Evolutionary conservation across 805 yeast species (phyloP), one percentile per base, ranked within the genome.

Genomic region (Candida wancherniae): DNA sequence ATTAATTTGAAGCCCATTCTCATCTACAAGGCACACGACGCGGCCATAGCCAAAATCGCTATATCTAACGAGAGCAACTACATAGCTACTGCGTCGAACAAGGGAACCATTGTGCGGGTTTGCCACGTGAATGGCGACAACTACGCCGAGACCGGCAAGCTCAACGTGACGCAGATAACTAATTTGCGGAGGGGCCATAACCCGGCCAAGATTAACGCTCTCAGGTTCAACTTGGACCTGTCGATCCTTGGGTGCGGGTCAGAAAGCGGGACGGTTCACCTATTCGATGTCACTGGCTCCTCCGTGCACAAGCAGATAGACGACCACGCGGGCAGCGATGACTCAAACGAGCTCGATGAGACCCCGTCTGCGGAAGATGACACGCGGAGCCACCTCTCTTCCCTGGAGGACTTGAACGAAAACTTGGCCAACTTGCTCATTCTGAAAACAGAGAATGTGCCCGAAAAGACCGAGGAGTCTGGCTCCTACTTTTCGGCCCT

Each of bases 181-280:
- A 61, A 55, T 32, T 53, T 66, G 19, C 48, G 71, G 22, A 43
- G 71, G 10, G 71, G 71, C 4, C 68, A 63, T 32, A 59, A 64
- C 32, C 44, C 51, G 6, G 59, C 65, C 5, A 47, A 37, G 9
- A 53, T 65, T 28, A 58, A 56, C 26, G 45, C 61, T 3, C 50
- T 66, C 31, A 51, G 48, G 17, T 63, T 66, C 47, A 61, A 55
- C 35, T 35, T 37, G 24, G 67, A 60, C 30, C 51, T 50, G 35
- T 38, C 51, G 6, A 38, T 63, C 2, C 37, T 66, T 18, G 70
- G 64, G 4, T 62, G 68, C 36, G 67, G 61, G 6, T 58, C 67
- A 4, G 67, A 61, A 15, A 55, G 53, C 34, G 58, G 58, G 26
- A 65, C 71, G 3, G 52, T 66, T n/a, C 71, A 66, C 36, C 50